Evolutionary conservation across 2,329 filamentous ascomycete species (phyloP), one percentile per base, ranked within the genome.

Genomic region (Aspergillus sp.): DNA sequence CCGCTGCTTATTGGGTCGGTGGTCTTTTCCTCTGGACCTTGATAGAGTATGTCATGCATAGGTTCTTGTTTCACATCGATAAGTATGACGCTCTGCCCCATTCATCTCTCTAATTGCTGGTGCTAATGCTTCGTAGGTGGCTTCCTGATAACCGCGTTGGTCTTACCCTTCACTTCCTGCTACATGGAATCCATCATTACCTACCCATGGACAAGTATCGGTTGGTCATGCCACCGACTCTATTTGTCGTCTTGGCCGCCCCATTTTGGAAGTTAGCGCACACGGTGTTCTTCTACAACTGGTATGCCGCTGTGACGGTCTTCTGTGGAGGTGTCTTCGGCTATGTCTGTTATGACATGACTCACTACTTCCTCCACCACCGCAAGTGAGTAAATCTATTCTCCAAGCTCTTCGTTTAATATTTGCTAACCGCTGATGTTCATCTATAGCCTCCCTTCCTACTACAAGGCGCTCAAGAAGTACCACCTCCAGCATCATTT

Each of bases 151-250:
- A 98, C 75, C 86, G 92, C 58, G 88, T 91, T n/a, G 89, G 86
- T 65, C 82, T 99, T 61, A 96, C 92, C 0, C 69, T 89, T 19
- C 95, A 99, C 76, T 99, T 99, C 80, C 80, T 97, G 42, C 90
- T 99, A 25, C 95, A 99, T 71, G 95, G 95, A 64, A 91, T 99
- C 64, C 95, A 99, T 74, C 95, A 99, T 78, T 99, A 98, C 78
- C 85, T 99, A 4, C 95, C 95, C n/a, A 98, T 99, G 95, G 95
- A 99, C 80, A 94, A 89, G 73, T 94, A 96, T 71, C 89, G 95
- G 62, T 88, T 99, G 8, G 95, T 99, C 66, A 98, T 99, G 95
- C 95, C 95, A 1, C 95, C 95, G 0, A 86, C 91, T 0, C 83
- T 99, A 3, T 98, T 99, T 73, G 64, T 94, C 23, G 84, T 86